Conservation (phyloP, 129 eudicot genomes). For the Flaveria bidentis region DNA sequence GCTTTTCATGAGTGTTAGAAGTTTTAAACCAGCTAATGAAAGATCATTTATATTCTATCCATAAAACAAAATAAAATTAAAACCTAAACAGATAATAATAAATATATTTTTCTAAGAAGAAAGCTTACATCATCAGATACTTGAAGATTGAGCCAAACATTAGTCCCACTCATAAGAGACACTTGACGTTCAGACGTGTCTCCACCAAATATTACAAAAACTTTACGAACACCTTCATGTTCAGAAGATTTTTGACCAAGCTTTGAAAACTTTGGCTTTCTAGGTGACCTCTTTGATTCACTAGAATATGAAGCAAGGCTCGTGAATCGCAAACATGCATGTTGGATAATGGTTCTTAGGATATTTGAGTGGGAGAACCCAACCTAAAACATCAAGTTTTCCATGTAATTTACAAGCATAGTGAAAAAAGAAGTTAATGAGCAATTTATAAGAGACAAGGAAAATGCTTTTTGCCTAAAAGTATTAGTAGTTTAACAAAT, state of each 20-base stretch:
- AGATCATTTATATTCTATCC: not conserved
- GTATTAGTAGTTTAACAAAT: too few relatives aligned
- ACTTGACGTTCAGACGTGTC: constrained; percentile 95
- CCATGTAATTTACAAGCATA: constrained; percentile 18
- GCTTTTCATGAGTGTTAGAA: not conserved
- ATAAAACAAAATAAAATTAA: not conserved
- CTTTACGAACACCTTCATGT: constrained; percentile 44
- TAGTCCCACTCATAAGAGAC: constrained; percentile 96
- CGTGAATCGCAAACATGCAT: constrained; percentile 80
- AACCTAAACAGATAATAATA: not conserved
- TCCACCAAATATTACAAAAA: constrained; percentile 86
- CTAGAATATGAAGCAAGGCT: constrained; percentile 44
- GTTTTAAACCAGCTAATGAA: not conserved
- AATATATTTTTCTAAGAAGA: constrained; percentile 8
- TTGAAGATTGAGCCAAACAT: constrained; percentile 90
- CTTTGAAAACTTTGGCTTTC: constrained; percentile 43
- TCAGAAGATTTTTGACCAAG: constrained; percentile 29
- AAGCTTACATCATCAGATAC: constrained; percentile 74
- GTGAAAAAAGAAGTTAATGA: not conserved
- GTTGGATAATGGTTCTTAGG: constrained; percentile 71
- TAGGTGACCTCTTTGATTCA: constrained; percentile 39
- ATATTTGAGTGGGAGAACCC: constrained; percentile 93
- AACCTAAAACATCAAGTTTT: constrained; percentile 50
- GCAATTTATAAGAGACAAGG: not conserved
- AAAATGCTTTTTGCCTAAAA: not conserved